A percentile compares a stretch with the other conserved stretches of the same genome.
These are phyloP conservation scores for Colletotrichum zoysiae DNA, from an alignment of 2,329 filamentous ascomycete species.

Conservation along the genomic window DNA sequence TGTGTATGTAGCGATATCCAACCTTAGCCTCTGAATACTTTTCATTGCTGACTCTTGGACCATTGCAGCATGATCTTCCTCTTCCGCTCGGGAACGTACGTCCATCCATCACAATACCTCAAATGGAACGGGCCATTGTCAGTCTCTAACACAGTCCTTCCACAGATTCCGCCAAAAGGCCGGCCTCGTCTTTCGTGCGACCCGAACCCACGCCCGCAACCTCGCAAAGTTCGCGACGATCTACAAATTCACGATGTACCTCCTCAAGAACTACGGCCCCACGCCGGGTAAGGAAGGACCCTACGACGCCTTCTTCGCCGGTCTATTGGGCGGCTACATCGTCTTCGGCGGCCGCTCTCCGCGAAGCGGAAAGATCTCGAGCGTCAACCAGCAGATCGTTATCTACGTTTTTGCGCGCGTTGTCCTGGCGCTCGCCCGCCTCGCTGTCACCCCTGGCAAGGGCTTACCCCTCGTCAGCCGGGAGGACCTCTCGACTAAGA, in stretches of 20 bases:
- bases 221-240: slow-evolving; percentile 90
- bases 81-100: slow-evolving; percentile 90
- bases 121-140: not conserved
- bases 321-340: slow-evolving; percentile 89
- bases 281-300: slow-evolving; percentile 74
- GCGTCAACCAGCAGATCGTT: slow-evolving; percentile 95
- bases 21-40: not conserved
- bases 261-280: slow-evolving; percentile 73
- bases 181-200: slow-evolving; percentile 84
- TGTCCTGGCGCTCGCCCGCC: slow-evolving; percentile 83
- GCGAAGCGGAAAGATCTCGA: slow-evolving; percentile 77
- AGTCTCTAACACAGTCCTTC: slow-evolving; percentile 43
- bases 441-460: slow-evolving; percentile 77
- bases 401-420: slow-evolving; percentile 98
- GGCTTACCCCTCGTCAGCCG: slow-evolving; percentile 65
- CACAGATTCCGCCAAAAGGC: slow-evolving; percentile 79
- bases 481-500: slow-evolving; percentile 57
- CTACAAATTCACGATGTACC: slow-evolving; percentile 87
- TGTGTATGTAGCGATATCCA: slow-evolving; percentile 64
- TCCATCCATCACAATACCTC: slow-evolving; percentile 43
- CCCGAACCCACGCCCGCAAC: slow-evolving; percentile 90
- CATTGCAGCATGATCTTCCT: slow-evolving; percentile 87
- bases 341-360: slow-evolving; percentile 81
- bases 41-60: slow-evolving; percentile 14
- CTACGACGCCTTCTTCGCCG: slow-evolving; percentile 88